Evolutionary conservation across 352 stramenopile species (phyloP).

Genomic region (Phytophthora pinifolia): DNA sequence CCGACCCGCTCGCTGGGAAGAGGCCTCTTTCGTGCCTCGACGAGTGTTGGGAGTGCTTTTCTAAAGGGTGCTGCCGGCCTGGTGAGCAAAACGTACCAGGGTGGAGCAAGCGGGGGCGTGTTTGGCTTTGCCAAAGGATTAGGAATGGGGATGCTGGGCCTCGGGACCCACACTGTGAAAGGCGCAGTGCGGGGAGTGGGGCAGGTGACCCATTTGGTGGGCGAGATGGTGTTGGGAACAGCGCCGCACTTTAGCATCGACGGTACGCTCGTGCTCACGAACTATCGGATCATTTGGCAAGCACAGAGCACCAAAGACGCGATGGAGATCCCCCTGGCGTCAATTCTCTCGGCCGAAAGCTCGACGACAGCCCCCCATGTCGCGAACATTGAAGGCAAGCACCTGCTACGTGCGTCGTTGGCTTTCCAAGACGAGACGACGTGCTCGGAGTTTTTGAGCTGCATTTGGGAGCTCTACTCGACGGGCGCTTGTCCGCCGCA

Average conservation of each 20-base stretch:
- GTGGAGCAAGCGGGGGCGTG: conserved; percentile 76
- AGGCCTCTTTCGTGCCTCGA: conserved; percentile 80
- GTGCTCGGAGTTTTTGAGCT: conserved; percentile 74
- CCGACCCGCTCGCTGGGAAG: conserved; percentile 77
- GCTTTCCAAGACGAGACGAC: conserved; percentile 83
- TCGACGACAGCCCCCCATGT: conserved; percentile 82
- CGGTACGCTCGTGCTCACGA: conserved; percentile 76
- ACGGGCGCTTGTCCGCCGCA: conserved; percentile 26
- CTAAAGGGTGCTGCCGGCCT: conserved; percentile 79
- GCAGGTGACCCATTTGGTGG: conserved; percentile 85
- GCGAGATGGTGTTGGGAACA: conserved; percentile 84
- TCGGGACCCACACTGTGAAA: conserved; percentile 87
- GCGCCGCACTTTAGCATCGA: conserved; percentile 89
- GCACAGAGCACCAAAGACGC: conserved; percentile 75
- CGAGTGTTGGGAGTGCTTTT: conserved; percentile 84
- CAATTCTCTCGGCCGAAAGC: conserved; percentile 77
- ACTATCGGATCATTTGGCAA: conserved; percentile 87
- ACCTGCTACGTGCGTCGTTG: conserved; percentile 74
- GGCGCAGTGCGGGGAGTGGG: conserved; percentile 83
- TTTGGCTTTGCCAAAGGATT: conserved; percentile 89
- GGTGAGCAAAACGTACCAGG: conserved; percentile 88
- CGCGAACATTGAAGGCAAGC: conserved; percentile 85
- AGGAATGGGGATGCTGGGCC: conserved; percentile 82
- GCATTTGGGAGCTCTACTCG: conserved; percentile 73
- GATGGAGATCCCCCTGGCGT: conserved; percentile 82